Conservation (phyloP, 345 rosid genomes). For the Melastoma malabathricum region DNA sequence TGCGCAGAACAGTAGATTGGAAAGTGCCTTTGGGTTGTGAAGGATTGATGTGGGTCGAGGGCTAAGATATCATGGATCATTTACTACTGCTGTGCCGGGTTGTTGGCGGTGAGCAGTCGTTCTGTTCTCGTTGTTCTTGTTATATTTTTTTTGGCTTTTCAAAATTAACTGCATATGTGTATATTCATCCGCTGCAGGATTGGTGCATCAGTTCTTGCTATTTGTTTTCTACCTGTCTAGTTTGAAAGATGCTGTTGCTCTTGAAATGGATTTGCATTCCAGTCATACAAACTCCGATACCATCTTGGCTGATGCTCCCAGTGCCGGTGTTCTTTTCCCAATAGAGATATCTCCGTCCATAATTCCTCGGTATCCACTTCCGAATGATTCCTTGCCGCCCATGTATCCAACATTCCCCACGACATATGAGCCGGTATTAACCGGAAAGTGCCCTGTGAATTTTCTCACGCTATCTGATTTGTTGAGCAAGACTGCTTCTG, state of each 20-base stretch:
- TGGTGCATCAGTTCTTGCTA: slow-evolving; percentile 32
- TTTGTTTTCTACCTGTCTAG: slow-evolving; percentile 52
- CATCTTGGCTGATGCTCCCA: slow-evolving; percentile 64
- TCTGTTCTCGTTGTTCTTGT: neutral
- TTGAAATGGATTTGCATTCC: slow-evolving; percentile 21
- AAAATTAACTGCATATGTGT: neutral
- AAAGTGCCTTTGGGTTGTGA: too few species aligned
- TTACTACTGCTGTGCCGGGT: too few species aligned
- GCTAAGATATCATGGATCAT: too few species aligned
- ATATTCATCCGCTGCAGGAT: slow-evolving; percentile 33
- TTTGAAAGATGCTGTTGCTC: slow-evolving; percentile 51
- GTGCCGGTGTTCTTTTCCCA: slow-evolving; percentile 59
- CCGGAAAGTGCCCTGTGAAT: slow-evolving; percentile 82
- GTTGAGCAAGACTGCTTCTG: slow-evolving; percentile 62
- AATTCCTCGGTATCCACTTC: slow-evolving; percentile 49
- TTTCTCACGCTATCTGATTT: slow-evolving; percentile 54
- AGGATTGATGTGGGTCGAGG: too few species aligned
- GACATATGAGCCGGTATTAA: slow-evolving; percentile 66
- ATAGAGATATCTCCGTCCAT: slow-evolving; percentile 83
- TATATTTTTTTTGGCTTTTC: neutral
- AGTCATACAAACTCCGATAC: slow-evolving; percentile 35
- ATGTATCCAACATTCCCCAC: slow-evolving; percentile 78
- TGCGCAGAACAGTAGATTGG: too few species aligned
- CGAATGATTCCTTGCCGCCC: slow-evolving; percentile 52
- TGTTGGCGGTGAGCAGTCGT: too few species aligned